Evolutionary conservation across 768 basidiomycete species (phyloP), one percentile per base, ranked within the genome.

Genomic region (Rhizopogon roseolus): DNA sequence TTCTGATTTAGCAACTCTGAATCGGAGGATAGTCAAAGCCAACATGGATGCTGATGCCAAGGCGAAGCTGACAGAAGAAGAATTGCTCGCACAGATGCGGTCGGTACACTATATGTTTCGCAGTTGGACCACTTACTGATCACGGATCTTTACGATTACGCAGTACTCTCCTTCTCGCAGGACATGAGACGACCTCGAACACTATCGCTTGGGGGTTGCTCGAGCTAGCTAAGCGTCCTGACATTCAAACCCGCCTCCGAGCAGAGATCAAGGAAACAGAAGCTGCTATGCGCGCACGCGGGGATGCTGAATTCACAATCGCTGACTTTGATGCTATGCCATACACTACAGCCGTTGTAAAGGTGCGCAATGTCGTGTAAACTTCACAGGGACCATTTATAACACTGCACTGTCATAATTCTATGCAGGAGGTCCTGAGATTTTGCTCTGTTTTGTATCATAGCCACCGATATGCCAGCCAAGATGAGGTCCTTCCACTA

Each of bases 121-220:
- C 32, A 10, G 42, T 4, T 5, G 45, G 27, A 29, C 6, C 32
- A 17, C n/a, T 53, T n/a, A 14, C 28, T 10, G 22, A 49, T 52
- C 51, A 49, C 41, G n/a, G 25, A 52, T 27, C 28, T n/a, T 4
- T 7, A 9, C 6, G n/a, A n/a, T n/a, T n/a, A n/a, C 25, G 5
- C n/a, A 78, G 76, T n/a, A 77, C 75, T 19, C 73, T 80, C 11
- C 59, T 79, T 8, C 57, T 80, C 10, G 77, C 77, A 39, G 77
- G 77, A 1, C 80, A 87, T 63, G 86, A 85, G 63, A 86, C 85
- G 4, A 82, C 80, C 48, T 77, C 85, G 4, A 81, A 76, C 37
- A 73, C 78, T 2, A 50, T 85, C 28, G 73, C 75, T 52, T 90
- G 85, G 84, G 74, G 80, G 6, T 66, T 90, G 6, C 71, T 84